phyloP scores from a whole-genome alignment of 768 basidiomycete species.

The Cystofilobasidium macerans region DNA sequence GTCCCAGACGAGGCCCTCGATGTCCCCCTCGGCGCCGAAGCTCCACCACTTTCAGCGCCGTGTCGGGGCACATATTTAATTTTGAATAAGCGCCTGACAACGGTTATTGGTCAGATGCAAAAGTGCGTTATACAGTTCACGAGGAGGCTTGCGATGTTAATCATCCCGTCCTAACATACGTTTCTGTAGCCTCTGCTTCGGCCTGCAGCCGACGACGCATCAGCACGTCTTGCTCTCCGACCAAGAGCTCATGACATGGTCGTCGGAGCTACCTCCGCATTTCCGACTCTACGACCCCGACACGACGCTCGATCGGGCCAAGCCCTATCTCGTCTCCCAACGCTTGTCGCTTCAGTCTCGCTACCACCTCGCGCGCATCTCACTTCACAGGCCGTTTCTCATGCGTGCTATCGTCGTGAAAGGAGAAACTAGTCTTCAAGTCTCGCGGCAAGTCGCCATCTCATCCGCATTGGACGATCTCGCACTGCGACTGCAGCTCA shows the following conservation, averaged over 20 bases:
- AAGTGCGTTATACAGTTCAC: slow-evolving; percentile 13
- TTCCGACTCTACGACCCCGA: slow-evolving; percentile 28
- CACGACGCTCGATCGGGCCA: slow-evolving; percentile 18
- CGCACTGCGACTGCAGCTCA: slow-evolving; percentile 24
- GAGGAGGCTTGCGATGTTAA: too few relatives aligned
- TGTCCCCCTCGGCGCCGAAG: too few relatives aligned
- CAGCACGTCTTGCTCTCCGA: slow-evolving; percentile 27
- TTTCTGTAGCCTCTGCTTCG: slow-evolving; percentile 16
- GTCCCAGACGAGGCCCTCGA: too few relatives aligned
- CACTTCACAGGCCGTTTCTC: slow-evolving; percentile 30
- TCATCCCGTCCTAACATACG: neutral
- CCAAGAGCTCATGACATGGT: slow-evolving; percentile 25
- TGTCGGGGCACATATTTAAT: slow-evolving; percentile 29
- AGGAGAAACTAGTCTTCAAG: neutral
- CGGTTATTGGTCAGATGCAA: slow-evolving; percentile 29
- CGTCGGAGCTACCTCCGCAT: slow-evolving; percentile 28
- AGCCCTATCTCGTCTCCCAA: slow-evolving; percentile 27
- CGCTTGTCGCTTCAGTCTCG: slow-evolving; percentile 28
- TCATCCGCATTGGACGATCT: slow-evolving; percentile 28
- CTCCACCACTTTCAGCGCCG: slow-evolving; percentile 19
- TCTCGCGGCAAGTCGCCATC: slow-evolving; percentile 27
- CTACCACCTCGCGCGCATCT: slow-evolving; percentile 30
- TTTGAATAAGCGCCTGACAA: slow-evolving; percentile 26
- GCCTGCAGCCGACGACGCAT: slow-evolving; percentile 25
- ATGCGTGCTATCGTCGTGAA: slow-evolving; percentile 24